Conservation (phyloP, 2,329 filamentous ascomycete genomes). For the Madurella fahalii region DNA sequence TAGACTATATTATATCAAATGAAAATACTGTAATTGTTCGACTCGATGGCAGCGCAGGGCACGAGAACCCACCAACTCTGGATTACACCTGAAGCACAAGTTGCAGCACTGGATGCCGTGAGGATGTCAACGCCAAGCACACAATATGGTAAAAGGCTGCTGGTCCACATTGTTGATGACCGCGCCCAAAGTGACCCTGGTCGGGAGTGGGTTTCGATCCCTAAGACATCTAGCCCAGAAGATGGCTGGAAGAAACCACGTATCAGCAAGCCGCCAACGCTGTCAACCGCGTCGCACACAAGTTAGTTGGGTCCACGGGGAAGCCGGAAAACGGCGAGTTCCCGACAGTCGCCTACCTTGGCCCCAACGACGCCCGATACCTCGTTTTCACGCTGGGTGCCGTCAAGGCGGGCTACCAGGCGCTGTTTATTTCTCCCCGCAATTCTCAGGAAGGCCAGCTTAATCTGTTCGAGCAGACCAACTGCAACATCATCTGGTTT, state of each 20-base stretch:
- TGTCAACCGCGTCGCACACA: constrained; percentile 37
- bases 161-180: constrained; percentile 39
- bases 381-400: constrained; percentile 25
- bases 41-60: no score
- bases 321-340: constrained; percentile 24
- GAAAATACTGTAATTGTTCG: no score
- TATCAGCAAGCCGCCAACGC: constrained; percentile 38
- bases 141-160: constrained; percentile 30
- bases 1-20: no score
- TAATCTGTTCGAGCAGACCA: constrained; percentile 41
- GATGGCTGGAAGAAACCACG: constrained; percentile 40
- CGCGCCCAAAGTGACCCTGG: constrained; percentile 33
- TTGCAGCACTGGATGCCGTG: background rate
- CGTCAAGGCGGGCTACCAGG: constrained; percentile 35
- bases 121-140: constrained; percentile 9
- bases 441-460: constrained; percentile 44
- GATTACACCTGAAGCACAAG: no score
- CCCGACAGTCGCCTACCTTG: constrained; percentile 44
- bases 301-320: constrained; percentile 31
- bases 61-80: no score
- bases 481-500: constrained; percentile 39
- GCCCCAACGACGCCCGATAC: constrained; percentile 34
- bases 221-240: constrained; percentile 33
- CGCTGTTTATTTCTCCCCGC: constrained; percentile 43
- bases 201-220: constrained; percentile 34